These are phyloP conservation scores for Trichosporon faecale DNA, from an alignment of 1,284 basidiomycete genomes.

Conservation along the genomic window DNA sequence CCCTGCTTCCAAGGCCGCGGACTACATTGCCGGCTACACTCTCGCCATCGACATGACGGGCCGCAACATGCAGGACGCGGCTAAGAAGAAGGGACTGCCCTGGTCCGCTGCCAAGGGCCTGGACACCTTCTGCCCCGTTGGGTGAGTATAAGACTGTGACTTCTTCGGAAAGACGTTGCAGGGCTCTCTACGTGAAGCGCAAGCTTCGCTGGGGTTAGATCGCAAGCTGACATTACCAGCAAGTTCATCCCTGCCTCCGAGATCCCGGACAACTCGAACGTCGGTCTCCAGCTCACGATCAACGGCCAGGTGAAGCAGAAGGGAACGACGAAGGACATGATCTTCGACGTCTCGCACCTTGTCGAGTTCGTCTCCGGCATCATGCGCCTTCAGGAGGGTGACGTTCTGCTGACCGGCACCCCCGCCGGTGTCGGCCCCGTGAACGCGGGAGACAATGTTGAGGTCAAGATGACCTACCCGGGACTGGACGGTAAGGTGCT, in stretches of 20 bases:
- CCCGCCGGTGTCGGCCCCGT: constrained; percentile 85
- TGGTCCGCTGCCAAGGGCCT: constrained; percentile 92
- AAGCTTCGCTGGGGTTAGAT: background rate
- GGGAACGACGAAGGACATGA: constrained; percentile 85
- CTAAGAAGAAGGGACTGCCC: constrained; percentile 87
- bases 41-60: constrained; percentile 94
- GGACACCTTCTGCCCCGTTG: constrained; percentile 80
- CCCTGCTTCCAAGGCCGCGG: constrained; percentile 64
- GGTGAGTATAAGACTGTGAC: constrained; percentile 35
- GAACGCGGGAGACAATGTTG: constrained; percentile 70
- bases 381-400: constrained; percentile 95
- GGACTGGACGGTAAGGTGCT: constrained; percentile 60
- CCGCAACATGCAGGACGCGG: constrained; percentile 88
- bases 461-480: constrained; percentile 64
- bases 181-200: background rate
- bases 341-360: constrained; percentile 84
- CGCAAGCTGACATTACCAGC: constrained; percentile 51
- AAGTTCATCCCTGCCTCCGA: constrained; percentile 73
- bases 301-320: constrained; percentile 80
- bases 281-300: constrained; percentile 62
- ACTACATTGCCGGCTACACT: constrained; percentile 87
- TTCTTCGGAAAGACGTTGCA: background rate
- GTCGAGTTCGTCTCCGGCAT: constrained; percentile 90
- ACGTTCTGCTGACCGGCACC: constrained; percentile 78
- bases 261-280: constrained; percentile 69